These are phyloP conservation scores for Moniliella sp. DNA, from an alignment of 1,284 basidiomycete genomes.

Conservation along the genomic window DNA sequence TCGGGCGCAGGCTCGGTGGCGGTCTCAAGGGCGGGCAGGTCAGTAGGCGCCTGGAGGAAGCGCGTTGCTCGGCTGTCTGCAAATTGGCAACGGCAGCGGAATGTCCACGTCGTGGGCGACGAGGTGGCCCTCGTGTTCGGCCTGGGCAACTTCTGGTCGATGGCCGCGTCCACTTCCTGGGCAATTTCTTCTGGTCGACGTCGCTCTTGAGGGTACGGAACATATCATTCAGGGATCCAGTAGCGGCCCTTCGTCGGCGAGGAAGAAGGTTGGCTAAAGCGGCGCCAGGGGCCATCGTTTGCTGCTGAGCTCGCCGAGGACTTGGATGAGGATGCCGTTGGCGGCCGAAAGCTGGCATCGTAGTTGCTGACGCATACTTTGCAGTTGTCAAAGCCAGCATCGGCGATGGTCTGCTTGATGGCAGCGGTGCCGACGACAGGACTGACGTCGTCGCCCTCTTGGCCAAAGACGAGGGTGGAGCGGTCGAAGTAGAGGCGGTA, in stretches of 20 bases:
- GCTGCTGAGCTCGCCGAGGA: slow-evolving; percentile 89
- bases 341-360: slow-evolving; percentile 50
- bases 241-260: slow-evolving; percentile 97
- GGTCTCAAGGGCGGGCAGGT: slow-evolving; percentile 6
- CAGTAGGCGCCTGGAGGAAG: slow-evolving; percentile 3
- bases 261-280: slow-evolving; percentile 98
- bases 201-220: slow-evolving; percentile 89
- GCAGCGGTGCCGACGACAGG: too few relatives aligned
- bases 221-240: slow-evolving; percentile 98
- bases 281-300: slow-evolving; percentile 70
- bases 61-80: slow-evolving; percentile 8
- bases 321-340: slow-evolving; percentile 92
- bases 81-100: slow-evolving; percentile 1
- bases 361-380: slow-evolving; percentile 65
- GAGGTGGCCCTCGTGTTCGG: slow-evolving; percentile 10
- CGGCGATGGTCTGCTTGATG: too few relatives aligned
- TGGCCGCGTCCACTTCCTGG: slow-evolving; percentile 1
- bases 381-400: slow-evolving; percentile 83
- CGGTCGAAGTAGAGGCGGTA: too few relatives aligned
- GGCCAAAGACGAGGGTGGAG: too few relatives aligned
- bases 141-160: slow-evolving; percentile 6
- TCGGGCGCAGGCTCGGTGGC: too few relatives aligned
- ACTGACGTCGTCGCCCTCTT: too few relatives aligned
- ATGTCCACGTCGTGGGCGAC: slow-evolving; percentile 5
- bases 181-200: slow-evolving; percentile 45